A percentile compares a stretch with the other conserved stretches of the same genome.
Conservation (phyloP, 176 grass and related monocot genomes). For the Hsuehochloa calcarea region DNA sequence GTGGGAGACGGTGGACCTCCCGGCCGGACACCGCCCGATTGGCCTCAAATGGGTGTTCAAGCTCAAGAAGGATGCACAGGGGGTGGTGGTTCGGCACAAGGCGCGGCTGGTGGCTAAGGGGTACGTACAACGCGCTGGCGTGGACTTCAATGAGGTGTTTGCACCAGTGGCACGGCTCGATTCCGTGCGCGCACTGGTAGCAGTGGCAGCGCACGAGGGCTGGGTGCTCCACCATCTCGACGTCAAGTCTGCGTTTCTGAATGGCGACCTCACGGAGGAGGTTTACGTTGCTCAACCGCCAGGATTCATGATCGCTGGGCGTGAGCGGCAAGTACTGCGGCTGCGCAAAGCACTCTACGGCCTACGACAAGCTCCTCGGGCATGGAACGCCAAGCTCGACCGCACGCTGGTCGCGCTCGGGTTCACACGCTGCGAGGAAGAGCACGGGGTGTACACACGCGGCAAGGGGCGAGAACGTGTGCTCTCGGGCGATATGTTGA, state of each 20-base stretch:
- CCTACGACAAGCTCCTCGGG: too few relatives aligned
- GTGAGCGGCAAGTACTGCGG: too few relatives aligned
- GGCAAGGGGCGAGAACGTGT: background rate
- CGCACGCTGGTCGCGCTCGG: background rate
- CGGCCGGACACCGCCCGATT: background rate
- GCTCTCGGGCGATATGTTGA: background rate
- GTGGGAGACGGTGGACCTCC: background rate
- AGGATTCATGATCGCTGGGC: too few relatives aligned
- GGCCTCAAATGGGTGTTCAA: background rate
- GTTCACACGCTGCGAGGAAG: background rate
- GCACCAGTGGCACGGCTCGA: background rate
- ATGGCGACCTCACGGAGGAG: background rate
- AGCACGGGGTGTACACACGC: background rate
- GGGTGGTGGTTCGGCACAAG: background rate
- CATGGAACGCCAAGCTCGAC: background rate
- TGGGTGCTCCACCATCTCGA: background rate
- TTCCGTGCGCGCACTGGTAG: background rate
- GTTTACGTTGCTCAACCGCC: background rate
- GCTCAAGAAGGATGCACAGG: background rate
- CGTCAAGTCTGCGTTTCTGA: background rate
- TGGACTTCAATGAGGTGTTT: too few relatives aligned
- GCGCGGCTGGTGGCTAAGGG: too few relatives aligned
- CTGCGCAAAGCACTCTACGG: too few relatives aligned
- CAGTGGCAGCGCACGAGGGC: background rate
- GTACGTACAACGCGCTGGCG: too few relatives aligned